Evolutionary conservation across 176 grass and related monocot species (phyloP).

Genomic region (Musa beccarii): DNA sequence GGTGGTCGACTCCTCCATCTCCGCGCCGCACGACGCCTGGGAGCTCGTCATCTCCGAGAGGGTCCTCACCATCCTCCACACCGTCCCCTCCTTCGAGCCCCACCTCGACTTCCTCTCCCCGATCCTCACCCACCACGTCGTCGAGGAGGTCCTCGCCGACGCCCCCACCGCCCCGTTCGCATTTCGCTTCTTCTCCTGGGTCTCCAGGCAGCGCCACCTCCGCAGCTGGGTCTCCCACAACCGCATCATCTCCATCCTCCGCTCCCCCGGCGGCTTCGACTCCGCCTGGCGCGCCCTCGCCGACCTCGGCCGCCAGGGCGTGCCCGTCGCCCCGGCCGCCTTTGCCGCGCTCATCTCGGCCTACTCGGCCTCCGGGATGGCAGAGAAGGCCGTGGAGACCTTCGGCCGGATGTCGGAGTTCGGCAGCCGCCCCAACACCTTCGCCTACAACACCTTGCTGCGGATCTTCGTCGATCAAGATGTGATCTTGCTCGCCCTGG

Average conservation of each 20-base stretch:
- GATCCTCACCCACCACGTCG: constrained; percentile 38
- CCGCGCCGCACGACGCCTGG: constrained; percentile 28
- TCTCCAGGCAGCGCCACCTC: constrained; percentile 40
- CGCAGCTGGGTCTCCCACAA: constrained; percentile 35
- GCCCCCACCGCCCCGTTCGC: constrained; percentile 24
- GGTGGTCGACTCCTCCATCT: constrained; percentile 22
- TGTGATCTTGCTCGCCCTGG: constrained; percentile 51
- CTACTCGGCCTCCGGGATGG: constrained; percentile 34
- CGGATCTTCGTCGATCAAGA: constrained; percentile 46
- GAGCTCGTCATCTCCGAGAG: background rate
- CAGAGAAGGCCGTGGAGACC: constrained; percentile 44
- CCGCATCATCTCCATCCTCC: constrained; percentile 39
- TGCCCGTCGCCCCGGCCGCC: constrained; percentile 20
- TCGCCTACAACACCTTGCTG: constrained; percentile 53
- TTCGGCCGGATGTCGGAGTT: constrained; percentile 79
- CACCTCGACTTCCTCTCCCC: constrained; percentile 42
- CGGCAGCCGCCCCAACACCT: constrained; percentile 41
- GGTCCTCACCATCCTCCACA: constrained; percentile 49
- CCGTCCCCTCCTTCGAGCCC: constrained; percentile 31
- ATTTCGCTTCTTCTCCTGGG: constrained; percentile 74
- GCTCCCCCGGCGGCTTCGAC: constrained; percentile 25
- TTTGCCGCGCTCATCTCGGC: constrained; percentile 58
- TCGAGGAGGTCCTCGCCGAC: constrained; percentile 49
- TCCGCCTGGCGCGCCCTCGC: constrained; percentile 44
- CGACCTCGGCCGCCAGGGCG: constrained; percentile 32